These are phyloP conservation scores for Cyclocybe cylindracea DNA, from an alignment of 768 basidiomycete species.

Conservation along the genomic window DNA sequence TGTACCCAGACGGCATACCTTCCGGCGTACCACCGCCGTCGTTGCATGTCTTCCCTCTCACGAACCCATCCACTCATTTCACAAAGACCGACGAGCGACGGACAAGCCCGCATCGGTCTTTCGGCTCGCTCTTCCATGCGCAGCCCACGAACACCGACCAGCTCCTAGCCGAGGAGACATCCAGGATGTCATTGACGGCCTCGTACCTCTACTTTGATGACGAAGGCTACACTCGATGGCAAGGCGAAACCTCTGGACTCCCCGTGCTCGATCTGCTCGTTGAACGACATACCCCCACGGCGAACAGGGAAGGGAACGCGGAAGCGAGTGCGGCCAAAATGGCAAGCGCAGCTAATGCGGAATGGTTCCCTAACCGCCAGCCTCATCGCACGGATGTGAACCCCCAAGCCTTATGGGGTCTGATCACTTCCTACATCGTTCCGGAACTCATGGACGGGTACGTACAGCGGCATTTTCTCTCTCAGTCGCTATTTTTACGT, in stretches of 20 bases:
- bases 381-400: slow-evolving; percentile 76
- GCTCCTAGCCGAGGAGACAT: slow-evolving; percentile 54
- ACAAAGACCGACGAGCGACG: slow-evolving; percentile 47
- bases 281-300: slow-evolving; percentile 58
- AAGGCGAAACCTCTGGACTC: slow-evolving; percentile 91
- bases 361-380: slow-evolving; percentile 86
- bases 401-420: slow-evolving; percentile 85
- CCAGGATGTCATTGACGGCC: slow-evolving; percentile 67
- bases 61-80: slow-evolving; percentile 81
- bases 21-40: slow-evolving; percentile 78
- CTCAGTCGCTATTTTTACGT: slow-evolving; percentile 13
- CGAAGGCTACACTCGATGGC: slow-evolving; percentile 86
- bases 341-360: slow-evolving; percentile 37
- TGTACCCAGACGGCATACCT: slow-evolving; percentile 40
- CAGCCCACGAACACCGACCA: slow-evolving; percentile 27
- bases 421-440: slow-evolving; percentile 82
- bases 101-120: slow-evolving; percentile 42
- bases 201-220: slow-evolving; percentile 88
- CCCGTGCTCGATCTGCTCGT: slow-evolving; percentile 85
- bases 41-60: slow-evolving; percentile 74
- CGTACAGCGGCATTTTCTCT: slow-evolving; percentile 16
- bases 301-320: slow-evolving; percentile 22
- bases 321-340: slow-evolving; percentile 28
- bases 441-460: slow-evolving; percentile 95
- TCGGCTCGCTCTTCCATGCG: slow-evolving; percentile 40